Evolutionary conservation across 2,329 filamentous ascomycete genomes (phyloP).

Genomic region (Sarocladium strictum): DNA sequence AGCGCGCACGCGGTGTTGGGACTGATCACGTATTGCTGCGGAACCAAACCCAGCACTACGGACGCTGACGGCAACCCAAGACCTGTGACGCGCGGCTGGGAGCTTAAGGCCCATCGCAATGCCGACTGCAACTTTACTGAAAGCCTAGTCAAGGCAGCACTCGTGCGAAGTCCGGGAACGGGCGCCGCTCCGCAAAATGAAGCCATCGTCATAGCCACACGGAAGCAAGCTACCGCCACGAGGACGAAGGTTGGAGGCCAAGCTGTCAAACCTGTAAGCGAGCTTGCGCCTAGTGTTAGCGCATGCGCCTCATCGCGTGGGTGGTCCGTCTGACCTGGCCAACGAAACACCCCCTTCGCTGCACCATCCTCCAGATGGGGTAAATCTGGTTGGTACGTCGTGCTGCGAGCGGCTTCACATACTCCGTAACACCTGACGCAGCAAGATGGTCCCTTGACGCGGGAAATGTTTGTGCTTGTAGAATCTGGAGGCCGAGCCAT

Average conservation of each 20-base stretch:
- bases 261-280: conserved; percentile 9
- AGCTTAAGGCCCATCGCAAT: no score
- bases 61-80: no score
- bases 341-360: conserved; percentile 9
- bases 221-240: conserved; percentile 1
- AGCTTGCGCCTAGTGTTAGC: conserved; percentile 7
- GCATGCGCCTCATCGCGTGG: conserved; percentile 8
- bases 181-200: not conserved
- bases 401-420: conserved; percentile 3
- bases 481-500: not conserved
- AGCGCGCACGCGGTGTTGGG: no score
- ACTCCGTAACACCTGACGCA: conserved; percentile 6
- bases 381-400: not conserved
- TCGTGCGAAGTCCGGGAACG: not conserved
- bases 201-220: not conserved
- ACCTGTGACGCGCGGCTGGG: no score
- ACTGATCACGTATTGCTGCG: no score
- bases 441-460: not conserved
- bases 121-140: no score
- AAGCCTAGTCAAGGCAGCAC: no score
- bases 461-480: not conserved
- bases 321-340: conserved; percentile 1
- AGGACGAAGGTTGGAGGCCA: not conserved
- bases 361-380: conserved; percentile 4
- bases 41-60: no score